These are phyloP conservation scores for Metarhizium anisopliae DNA, from an alignment of 2,329 filamentous ascomycete species.

Conservation along the genomic window DNA sequence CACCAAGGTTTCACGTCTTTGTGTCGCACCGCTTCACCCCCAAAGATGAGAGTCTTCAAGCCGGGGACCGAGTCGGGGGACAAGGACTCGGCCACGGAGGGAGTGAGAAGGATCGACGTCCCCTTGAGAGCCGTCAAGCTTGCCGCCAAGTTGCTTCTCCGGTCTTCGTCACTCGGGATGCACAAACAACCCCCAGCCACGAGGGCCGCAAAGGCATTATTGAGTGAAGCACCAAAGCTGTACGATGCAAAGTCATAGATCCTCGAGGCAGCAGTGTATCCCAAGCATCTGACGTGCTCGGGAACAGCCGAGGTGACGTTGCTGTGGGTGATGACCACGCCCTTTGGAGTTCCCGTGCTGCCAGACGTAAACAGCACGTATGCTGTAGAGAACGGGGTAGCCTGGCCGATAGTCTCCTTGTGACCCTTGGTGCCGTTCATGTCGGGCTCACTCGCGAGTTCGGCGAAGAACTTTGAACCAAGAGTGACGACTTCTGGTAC, in stretches of 20 bases:
- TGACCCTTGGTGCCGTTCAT: too few species aligned
- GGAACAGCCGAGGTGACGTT: not conserved
- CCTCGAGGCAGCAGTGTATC: not conserved
- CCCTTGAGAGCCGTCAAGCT: not conserved
- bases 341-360: constrained; percentile 2
- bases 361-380: constrained; percentile 8
- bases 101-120: not conserved
- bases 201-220: not conserved
- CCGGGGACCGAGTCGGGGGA: not conserved
- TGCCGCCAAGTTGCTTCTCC: not conserved
- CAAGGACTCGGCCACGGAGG: not conserved
- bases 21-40: too few species aligned
- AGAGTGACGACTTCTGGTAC: too few species aligned
- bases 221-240: not conserved
- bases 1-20: too few species aligned
- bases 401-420: too few species aligned
- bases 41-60: not conserved
- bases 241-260: not conserved
- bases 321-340: constrained; percentile 6
- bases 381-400: not conserved
- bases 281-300: not conserved
- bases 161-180: not conserved
- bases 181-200: not conserved
- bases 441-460: too few species aligned
- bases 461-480: too few species aligned